Conservation (phyloP, 2,329 filamentous ascomycete genomes). For the Alternaria sp. region DNA sequence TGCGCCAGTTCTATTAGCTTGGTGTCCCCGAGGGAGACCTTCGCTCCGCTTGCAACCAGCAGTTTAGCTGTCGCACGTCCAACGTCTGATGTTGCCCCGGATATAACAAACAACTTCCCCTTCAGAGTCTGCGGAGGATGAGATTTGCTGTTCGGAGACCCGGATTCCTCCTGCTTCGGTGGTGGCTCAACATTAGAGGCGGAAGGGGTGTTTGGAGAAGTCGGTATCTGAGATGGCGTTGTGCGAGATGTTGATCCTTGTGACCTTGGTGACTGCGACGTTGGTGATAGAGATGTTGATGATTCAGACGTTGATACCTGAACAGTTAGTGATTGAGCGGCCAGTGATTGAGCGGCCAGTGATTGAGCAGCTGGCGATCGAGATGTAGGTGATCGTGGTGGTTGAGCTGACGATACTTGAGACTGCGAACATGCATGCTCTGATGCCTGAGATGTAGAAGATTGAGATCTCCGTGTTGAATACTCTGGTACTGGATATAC, state of each 20-base stretch:
- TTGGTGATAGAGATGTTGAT: not conserved
- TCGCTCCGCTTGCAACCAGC: constrained; percentile 10
- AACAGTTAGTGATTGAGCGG: not conserved
- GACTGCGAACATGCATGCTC: not conserved
- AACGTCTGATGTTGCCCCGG: constrained; percentile 25
- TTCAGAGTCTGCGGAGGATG: constrained; percentile 1
- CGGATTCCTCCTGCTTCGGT: not conserved
- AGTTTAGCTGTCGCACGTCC: constrained; percentile 17
- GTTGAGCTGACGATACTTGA: not conserved
- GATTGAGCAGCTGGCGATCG: not conserved
- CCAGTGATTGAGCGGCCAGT: not conserved
- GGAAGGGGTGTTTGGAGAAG: not conserved
- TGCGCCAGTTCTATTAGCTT: constrained; percentile 22
- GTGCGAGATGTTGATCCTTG: not conserved
- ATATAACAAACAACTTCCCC: constrained; percentile 19
- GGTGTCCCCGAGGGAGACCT: constrained; percentile 18
- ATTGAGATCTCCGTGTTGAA: not conserved
- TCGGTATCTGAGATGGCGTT: not conserved
- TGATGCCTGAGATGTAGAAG: not conserved
- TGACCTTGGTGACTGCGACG: not conserved
- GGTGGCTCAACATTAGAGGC: not conserved
- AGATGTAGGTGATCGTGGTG: not conserved
- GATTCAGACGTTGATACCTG: not conserved
- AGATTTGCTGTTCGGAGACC: not conserved
- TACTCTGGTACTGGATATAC: not conserved